These are phyloP conservation scores for Lolium perenne DNA, from an alignment of 176 grass and related monocot species.

Conservation along the genomic window DNA sequence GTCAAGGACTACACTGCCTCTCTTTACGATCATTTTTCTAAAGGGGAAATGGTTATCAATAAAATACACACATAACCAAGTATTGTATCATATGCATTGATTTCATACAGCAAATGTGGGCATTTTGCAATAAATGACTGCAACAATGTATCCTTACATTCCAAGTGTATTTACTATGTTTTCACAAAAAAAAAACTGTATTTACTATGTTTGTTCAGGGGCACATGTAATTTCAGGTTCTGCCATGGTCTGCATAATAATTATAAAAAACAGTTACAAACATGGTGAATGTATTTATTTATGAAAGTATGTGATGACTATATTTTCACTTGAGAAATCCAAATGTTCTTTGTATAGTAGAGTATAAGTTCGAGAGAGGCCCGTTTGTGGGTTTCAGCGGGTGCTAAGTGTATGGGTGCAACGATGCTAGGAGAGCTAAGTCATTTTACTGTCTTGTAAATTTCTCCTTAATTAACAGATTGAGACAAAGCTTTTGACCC, in stretches of 20 bases:
- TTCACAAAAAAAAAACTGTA: no score
- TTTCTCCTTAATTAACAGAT: no score
- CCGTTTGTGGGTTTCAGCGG: no score
- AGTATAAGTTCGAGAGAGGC: no score
- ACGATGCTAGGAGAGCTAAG: no score
- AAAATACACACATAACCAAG: conserved; percentile 42
- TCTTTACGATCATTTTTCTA: conserved; percentile 36
- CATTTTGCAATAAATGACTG: background rate
- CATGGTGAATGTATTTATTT: background rate
- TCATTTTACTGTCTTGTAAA: no score
- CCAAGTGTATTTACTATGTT: background rate
- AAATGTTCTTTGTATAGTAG: background rate
- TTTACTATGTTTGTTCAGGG: background rate
- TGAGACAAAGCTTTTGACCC: no score
- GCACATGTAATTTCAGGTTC: background rate
- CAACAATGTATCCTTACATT: background rate
- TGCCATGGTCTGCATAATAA: background rate
- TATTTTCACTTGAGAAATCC: background rate
- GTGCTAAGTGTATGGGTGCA: no score
- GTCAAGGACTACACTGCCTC: conserved; percentile 49
- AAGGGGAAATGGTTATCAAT: conserved; percentile 48
- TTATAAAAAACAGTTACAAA: background rate
- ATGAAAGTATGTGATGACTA: background rate
- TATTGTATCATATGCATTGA: background rate
- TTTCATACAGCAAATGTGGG: background rate